These are phyloP conservation scores for Penicillium macrosclerotiorum DNA, from an alignment of 495 filamentous ascomycete genomes.

Conservation along the genomic window DNA sequence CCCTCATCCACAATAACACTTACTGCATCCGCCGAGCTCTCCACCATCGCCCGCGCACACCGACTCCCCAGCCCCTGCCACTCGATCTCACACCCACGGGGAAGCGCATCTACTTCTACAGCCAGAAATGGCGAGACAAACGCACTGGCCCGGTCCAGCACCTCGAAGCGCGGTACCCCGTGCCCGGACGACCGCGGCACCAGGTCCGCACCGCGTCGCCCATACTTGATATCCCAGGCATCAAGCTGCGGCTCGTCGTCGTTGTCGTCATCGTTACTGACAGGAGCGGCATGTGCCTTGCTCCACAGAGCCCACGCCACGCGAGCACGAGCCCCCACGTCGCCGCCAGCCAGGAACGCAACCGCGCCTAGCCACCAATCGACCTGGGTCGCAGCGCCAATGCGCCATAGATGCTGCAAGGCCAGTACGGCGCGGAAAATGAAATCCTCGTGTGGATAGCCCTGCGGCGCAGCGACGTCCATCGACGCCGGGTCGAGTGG, in stretches of 20 bases:
- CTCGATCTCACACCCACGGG: conserved; percentile 66
- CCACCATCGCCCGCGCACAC: conserved; percentile 25
- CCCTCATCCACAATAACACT: conserved; percentile 20
- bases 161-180: conserved; percentile 31
- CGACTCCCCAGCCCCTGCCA: conserved; percentile 59
- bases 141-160: conserved; percentile 16
- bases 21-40: conserved; percentile 16
- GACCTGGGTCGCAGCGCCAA: conserved; percentile 70
- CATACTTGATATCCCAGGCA: conserved; percentile 69
- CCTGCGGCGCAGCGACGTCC: conserved; percentile 38
- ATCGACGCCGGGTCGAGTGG: conserved; percentile 82
- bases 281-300: conserved; percentile 37
- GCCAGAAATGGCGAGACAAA: conserved; percentile 64
- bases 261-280: conserved; percentile 32
- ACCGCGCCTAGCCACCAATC: conserved; percentile 70
- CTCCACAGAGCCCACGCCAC: conserved; percentile 53
- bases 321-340: conserved; percentile 32
- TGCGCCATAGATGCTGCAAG: conserved; percentile 87
- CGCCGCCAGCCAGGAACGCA: conserved; percentile 59
- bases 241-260: conserved; percentile 54
- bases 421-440: conserved; percentile 57
- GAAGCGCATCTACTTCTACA: conserved; percentile 69
- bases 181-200: conserved; percentile 9
- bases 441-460: conserved; percentile 33
- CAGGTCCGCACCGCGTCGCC: conserved; percentile 33